Percentiles rank a stretch among this genome's conserved stretches.
Evolutionary conservation across 495 filamentous ascomycete species (phyloP).

Genomic region (Penicillium bialowiezense): DNA sequence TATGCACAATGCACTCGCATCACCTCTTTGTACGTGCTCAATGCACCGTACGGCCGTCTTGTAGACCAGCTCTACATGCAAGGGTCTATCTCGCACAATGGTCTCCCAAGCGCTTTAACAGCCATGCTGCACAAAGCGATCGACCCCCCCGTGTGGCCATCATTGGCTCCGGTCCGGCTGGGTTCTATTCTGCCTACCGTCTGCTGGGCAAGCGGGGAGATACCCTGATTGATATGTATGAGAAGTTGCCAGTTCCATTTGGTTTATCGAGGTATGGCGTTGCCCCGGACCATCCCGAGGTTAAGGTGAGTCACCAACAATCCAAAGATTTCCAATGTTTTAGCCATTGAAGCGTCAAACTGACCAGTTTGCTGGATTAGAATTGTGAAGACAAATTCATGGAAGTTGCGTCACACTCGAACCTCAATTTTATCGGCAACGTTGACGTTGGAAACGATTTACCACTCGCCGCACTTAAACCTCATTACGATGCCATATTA

Average conservation of each 20-base stretch:
- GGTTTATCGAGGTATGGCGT: slow-evolving; percentile 91
- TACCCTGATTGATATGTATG: slow-evolving; percentile 91
- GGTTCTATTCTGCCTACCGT: slow-evolving; percentile 89
- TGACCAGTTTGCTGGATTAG: slow-evolving; percentile 38
- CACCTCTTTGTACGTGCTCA: slow-evolving; percentile 32
- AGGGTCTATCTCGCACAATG: slow-evolving; percentile 6
- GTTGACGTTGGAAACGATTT: slow-evolving; percentile 73
- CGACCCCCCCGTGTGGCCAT: slow-evolving; percentile 75
- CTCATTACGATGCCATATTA: slow-evolving; percentile 87
- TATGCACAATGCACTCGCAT: slow-evolving; percentile 26
- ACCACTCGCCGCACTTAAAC: slow-evolving; percentile 63
- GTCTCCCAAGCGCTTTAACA: slow-evolving; percentile 26
- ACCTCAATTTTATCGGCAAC: slow-evolving; percentile 92
- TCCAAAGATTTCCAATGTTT: neutral
- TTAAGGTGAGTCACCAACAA: slow-evolving; percentile 64
- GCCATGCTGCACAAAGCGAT: slow-evolving; percentile 35
- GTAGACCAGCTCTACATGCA: slow-evolving; percentile 4
- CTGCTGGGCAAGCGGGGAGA: slow-evolving; percentile 69
- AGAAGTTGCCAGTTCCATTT: slow-evolving; percentile 87
- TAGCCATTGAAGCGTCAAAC: neutral
- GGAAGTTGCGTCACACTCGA: slow-evolving; percentile 73
- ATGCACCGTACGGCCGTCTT: slow-evolving; percentile 27
- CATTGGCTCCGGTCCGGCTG: slow-evolving; percentile 92
- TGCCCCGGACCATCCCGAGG: slow-evolving; percentile 95
- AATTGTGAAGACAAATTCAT: slow-evolving; percentile 93